A percentile compares a stretch with the other conserved stretches of the same genome.
Evolutionary conservation across 108 stramenopile species (phyloP).

Genomic region (Cyclotella choctawhatcheeana): DNA sequence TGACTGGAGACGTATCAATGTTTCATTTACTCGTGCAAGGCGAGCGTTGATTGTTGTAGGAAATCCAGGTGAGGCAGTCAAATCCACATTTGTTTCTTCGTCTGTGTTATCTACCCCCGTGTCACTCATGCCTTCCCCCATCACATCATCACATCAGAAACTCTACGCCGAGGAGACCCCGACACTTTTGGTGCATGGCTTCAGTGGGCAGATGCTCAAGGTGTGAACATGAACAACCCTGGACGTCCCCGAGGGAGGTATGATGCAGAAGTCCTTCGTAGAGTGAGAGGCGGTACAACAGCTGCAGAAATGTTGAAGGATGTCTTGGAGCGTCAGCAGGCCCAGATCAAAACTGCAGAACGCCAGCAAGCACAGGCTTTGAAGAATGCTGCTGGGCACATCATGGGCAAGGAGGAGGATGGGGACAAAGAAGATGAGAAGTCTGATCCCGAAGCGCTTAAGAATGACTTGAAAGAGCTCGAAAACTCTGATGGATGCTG

Average conservation of each 20-base stretch:
- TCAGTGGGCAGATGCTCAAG: slow-evolving; percentile 91
- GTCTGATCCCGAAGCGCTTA: slow-evolving; percentile 58
- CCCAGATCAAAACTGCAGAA: slow-evolving; percentile 84
- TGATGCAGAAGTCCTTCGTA: slow-evolving; percentile 91
- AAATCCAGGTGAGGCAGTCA: slow-evolving; percentile 60
- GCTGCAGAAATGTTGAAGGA: slow-evolving; percentile 94
- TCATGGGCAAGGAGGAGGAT: slow-evolving; percentile 76
- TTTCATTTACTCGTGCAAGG: slow-evolving; percentile 97
- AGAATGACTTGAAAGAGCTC: slow-evolving; percentile 77
- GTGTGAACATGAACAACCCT: slow-evolving; percentile 90
- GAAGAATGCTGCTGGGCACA: slow-evolving; percentile 86
- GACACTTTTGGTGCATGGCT: slow-evolving; percentile 92
- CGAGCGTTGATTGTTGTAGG: slow-evolving; percentile 93
- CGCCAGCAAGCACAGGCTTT: slow-evolving; percentile 79
- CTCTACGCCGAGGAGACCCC: slow-evolving; percentile 87
- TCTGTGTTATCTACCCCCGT: too few relatives aligned
- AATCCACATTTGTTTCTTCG: too few relatives aligned
- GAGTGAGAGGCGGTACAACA: slow-evolving; percentile 91
- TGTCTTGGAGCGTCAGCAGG: slow-evolving; percentile 88
- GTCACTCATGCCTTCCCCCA: not conserved
- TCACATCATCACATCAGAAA: slow-evolving; percentile 34
- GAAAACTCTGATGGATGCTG: slow-evolving; percentile 87
- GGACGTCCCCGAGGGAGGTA: slow-evolving; percentile 88
- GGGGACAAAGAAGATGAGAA: slow-evolving; percentile 52
- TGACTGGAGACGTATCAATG: slow-evolving; percentile 98